Percentiles rank a stretch among this genome's conserved stretches.
Evolutionary conservation across 2,329 filamentous ascomycete genomes (phyloP).

Genomic region (Aspergillus caelatus): DNA sequence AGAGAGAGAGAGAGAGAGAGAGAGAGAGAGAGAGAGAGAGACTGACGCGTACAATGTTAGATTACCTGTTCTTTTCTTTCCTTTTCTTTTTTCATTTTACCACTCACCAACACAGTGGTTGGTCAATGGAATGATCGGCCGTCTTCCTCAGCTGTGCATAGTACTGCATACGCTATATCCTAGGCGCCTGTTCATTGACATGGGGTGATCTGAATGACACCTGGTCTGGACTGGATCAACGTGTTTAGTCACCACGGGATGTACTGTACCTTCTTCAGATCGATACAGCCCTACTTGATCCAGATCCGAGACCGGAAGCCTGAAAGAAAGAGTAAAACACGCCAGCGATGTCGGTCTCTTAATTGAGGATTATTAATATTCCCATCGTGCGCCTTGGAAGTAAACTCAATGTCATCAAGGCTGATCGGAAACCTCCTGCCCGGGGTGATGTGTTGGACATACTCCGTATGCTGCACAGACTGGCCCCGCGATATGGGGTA

Average conservation of each 20-base stretch:
- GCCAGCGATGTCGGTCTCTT: constrained; percentile 2
- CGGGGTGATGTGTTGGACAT: constrained; percentile 15
- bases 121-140: constrained; percentile 7
- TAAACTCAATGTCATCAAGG: not conserved
- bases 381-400: not conserved
- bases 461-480: constrained; percentile 7
- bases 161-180: constrained; percentile 3
- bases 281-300: constrained; percentile 2
- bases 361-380: not conserved
- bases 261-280: not conserved
- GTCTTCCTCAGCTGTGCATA: constrained; percentile 9
- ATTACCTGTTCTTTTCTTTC: not conserved
- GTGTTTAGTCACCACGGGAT: not conserved
- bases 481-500: constrained; percentile 3
- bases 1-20: too few relatives aligned
- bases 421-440: not conserved
- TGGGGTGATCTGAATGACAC: too few relatives aligned
- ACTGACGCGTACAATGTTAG: not conserved
- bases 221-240: constrained; percentile 11
- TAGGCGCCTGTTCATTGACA: constrained; percentile 14
- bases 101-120: constrained; percentile 1
- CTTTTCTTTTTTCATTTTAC: not conserved
- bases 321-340: not conserved
- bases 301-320: not conserved
- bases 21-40: not conserved